Conservation (phyloP, 192 early-diverging fungal species). For the Ambispora gerdemannii region DNA sequence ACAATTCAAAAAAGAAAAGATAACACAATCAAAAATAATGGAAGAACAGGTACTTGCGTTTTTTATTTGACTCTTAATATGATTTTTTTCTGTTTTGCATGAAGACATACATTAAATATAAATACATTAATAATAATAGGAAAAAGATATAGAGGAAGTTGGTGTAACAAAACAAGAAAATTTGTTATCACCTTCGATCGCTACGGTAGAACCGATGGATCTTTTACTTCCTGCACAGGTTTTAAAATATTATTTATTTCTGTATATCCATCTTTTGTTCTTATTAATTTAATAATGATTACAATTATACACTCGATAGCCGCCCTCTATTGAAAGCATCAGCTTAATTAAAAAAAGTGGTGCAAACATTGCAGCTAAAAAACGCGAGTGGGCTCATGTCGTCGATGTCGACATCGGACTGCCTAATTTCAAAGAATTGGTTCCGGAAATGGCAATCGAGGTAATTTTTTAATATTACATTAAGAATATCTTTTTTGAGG, state of each 20-base stretch:
- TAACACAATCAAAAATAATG: too few species aligned
- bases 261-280: conserved; percentile 32
- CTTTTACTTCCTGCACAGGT: conserved; percentile 33
- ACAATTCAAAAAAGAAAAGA: conserved; percentile 29
- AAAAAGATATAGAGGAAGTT: too few species aligned
- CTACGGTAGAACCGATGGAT: conserved; percentile 32
- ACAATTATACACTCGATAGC: conserved; percentile 28
- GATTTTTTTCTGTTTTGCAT: too few species aligned
- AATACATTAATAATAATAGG: too few species aligned
- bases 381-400: conserved; percentile 87
- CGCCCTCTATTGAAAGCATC: conserved; percentile 2
- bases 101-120: too few species aligned
- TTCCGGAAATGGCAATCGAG: conserved; percentile 82
- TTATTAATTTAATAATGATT: too few species aligned
- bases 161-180: neutral
- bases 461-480: conserved; percentile 35
- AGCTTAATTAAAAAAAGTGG: conserved; percentile 19
- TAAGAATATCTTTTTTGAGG: too few species aligned
- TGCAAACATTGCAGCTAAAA: conserved; percentile 34
- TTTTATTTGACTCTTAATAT: too few species aligned
- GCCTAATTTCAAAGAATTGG: conserved; percentile 83
- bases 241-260: neutral
- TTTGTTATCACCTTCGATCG: neutral
- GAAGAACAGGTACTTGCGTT: too few species aligned
- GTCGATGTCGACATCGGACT: conserved; percentile 85